Evolutionary conservation across 1,284 basidiomycete genomes (phyloP).

Genomic region (Ustilago tritici): DNA sequence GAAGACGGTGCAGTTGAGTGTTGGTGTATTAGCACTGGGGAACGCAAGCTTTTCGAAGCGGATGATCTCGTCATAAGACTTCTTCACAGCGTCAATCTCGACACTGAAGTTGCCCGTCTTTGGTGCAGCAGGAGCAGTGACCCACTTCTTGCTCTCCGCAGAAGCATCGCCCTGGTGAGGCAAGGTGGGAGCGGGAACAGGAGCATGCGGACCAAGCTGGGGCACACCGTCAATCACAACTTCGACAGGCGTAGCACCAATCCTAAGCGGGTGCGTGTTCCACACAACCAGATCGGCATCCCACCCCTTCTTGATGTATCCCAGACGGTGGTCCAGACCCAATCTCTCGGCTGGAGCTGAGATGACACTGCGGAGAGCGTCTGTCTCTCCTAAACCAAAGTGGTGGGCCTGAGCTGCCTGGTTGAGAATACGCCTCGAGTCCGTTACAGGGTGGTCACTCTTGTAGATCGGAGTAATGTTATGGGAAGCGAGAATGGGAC

Average conservation of each 20-base stretch:
- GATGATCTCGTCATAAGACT: slow-evolving; percentile 43
- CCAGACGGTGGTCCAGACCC: slow-evolving; percentile 84
- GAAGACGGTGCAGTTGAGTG: slow-evolving; percentile 40
- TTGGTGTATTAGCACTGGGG: slow-evolving; percentile 35
- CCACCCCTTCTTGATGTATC: slow-evolving; percentile 77
- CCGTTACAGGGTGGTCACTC: slow-evolving; percentile 79
- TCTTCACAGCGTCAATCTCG: slow-evolving; percentile 52
- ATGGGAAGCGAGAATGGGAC: slow-evolving; percentile 79
- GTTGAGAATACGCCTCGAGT: slow-evolving; percentile 82
- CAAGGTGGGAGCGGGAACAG: slow-evolving; percentile 24
- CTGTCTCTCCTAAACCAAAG: slow-evolving; percentile 74
- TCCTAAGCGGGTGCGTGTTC: slow-evolving; percentile 83
- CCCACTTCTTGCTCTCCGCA: neutral
- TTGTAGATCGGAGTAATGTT: slow-evolving; percentile 78
- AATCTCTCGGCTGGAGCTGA: slow-evolving; percentile 81
- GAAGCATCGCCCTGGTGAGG: neutral
- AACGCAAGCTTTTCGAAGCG: slow-evolving; percentile 47
- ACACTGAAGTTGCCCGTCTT: slow-evolving; percentile 36
- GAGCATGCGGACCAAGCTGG: slow-evolving; percentile 65
- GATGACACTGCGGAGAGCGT: slow-evolving; percentile 79
- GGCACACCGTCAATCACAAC: slow-evolving; percentile 76
- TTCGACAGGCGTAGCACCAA: slow-evolving; percentile 73
- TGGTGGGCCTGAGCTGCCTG: slow-evolving; percentile 90
- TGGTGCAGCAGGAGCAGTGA: slow-evolving; percentile 36
- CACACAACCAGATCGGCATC: slow-evolving; percentile 83